Percentiles rank a stretch among this genome's conserved stretches.
These are phyloP conservation scores for Periconia digitata DNA, from an alignment of 2,329 filamentous ascomycete species.

Conservation along the genomic window DNA sequence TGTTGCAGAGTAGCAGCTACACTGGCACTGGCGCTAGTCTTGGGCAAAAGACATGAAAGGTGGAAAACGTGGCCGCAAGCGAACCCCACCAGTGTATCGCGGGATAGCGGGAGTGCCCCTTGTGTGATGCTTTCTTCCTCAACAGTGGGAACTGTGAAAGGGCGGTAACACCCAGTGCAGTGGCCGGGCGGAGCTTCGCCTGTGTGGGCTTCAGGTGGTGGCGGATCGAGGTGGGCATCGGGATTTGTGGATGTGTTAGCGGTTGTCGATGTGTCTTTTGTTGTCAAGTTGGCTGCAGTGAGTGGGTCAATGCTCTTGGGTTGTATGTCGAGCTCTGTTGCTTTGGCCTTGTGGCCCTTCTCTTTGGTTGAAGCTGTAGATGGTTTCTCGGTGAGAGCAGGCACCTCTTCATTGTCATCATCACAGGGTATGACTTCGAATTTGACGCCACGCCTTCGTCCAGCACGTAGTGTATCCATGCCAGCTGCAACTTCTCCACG, in stretches of 20 bases:
- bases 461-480: constrained; percentile 77
- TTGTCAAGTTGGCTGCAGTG: constrained; percentile 24
- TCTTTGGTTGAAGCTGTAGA: not conserved
- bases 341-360: not conserved
- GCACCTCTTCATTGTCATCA: constrained; percentile 26
- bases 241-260: constrained; percentile 21
- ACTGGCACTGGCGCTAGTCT: constrained; percentile 45
- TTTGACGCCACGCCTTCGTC: constrained; percentile 83
- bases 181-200: constrained; percentile 36
- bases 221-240: constrained; percentile 24
- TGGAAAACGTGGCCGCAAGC: constrained; percentile 83
- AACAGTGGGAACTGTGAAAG: constrained; percentile 34
- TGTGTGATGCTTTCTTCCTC: constrained; percentile 32
- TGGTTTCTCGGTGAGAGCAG: not conserved
- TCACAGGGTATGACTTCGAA: constrained; percentile 68
- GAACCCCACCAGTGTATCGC: constrained; percentile 75
- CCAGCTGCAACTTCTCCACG: constrained; percentile 82
- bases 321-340: constrained; percentile 28
- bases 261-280: constrained; percentile 24
- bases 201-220: constrained; percentile 13
- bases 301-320: constrained; percentile 31
- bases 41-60: constrained; percentile 66
- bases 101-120: constrained; percentile 27
- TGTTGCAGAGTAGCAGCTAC: constrained; percentile 49
- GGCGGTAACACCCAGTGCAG: constrained; percentile 35